Base-by-base conservation (phyloP, 179 eudicot genomes). In the Corrigiola litoralis region DNA sequence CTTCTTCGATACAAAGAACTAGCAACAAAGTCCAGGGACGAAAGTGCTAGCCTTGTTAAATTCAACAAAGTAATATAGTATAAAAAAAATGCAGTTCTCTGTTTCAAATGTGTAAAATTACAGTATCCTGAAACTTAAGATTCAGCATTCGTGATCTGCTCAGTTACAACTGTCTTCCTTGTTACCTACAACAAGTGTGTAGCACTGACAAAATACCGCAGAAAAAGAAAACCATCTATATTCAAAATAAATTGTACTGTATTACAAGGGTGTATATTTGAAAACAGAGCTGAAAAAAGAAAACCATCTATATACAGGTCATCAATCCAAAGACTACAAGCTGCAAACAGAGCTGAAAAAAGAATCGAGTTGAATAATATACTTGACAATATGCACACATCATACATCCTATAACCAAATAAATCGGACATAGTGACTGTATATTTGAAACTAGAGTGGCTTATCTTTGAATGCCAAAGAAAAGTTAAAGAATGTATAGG, bases 311-410 rank as follows among this genome's bases (percentile, higher is more conserved):
- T 65, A 70, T 44, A 31, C 68, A 42, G 27, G n/a, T 40, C 21
- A 61, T 16, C 29, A 57, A 54, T 48, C 44, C 66, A 71, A 71
- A 61, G 76, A 76, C 66, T 67, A 61, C 65, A 60, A 61, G 23
- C 45, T 21, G 12, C 67, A 59, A 75, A 52, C 50, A 67, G 7
- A 47, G 27, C 14, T 45, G 52, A 75, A 51, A 17, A 70, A 74
- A 65, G 63, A 71, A 76, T 62, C 58, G 42, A 61, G 28, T 57
- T 29, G 66, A 66, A 48, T 53, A 48, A 69, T 52, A 44, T 32
- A 60, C 57, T 33, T 28, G 46, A 63, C 53, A 57, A 40, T 59
- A 59, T 58, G 60, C 61, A 57, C 78, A 75, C 74, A 41, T n/a
- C 60, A 42, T 23, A 56, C 32, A 64, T 16, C 49, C 62, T 57